phyloP scores from a whole-genome alignment of 1,139 yeast species.

The Candida glucosophila region DNA sequence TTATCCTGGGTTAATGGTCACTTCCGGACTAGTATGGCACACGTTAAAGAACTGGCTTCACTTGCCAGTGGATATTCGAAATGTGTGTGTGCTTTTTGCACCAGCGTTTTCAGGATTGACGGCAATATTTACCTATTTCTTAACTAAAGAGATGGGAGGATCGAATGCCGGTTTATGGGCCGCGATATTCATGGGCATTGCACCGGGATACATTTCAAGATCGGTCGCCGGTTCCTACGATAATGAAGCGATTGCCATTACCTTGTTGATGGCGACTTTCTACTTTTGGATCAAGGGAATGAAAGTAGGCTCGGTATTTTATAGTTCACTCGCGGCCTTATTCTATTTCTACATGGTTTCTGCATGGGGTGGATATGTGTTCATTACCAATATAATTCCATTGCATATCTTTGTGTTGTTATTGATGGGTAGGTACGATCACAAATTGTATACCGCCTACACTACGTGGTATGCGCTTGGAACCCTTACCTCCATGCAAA shows the following conservation, averaged over 20 bases:
- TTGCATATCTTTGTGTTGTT: slow-evolving; percentile 86
- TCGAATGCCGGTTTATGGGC: slow-evolving; percentile 84
- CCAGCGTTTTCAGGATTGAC: slow-evolving; percentile 95
- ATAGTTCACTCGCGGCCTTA: slow-evolving; percentile 77
- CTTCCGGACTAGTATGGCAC: slow-evolving; percentile 86
- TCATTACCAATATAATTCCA: slow-evolving; percentile 95
- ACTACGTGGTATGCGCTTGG: slow-evolving; percentile 97
- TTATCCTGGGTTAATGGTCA: slow-evolving; percentile 97
- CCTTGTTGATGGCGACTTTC: slow-evolving; percentile 90
- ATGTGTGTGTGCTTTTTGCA: slow-evolving; percentile 91
- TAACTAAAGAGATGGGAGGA: slow-evolving; percentile 87
- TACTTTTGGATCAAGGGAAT: slow-evolving; percentile 92
- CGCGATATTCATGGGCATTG: slow-evolving; percentile 94
- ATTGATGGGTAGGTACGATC: slow-evolving; percentile 89
- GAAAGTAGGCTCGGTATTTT: slow-evolving; percentile 82
- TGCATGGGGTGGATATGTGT: slow-evolving; percentile 99
- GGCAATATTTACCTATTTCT: slow-evolving; percentile 82
- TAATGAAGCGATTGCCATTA: slow-evolving; percentile 98
- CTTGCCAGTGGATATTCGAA: slow-evolving; percentile 88
- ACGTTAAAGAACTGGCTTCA: slow-evolving; percentile 53
- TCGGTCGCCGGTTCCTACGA: slow-evolving; percentile 99
- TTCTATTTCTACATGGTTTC: slow-evolving; percentile 98
- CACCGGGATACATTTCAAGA: slow-evolving; percentile 97
- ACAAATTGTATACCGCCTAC: slow-evolving; percentile 83
- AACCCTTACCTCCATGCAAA: slow-evolving; percentile 96